Evolutionary conservation across 106 monocot genomes (phyloP), one percentile per base, ranked within the genome.

Genomic region (Ottelia alismoides): DNA sequence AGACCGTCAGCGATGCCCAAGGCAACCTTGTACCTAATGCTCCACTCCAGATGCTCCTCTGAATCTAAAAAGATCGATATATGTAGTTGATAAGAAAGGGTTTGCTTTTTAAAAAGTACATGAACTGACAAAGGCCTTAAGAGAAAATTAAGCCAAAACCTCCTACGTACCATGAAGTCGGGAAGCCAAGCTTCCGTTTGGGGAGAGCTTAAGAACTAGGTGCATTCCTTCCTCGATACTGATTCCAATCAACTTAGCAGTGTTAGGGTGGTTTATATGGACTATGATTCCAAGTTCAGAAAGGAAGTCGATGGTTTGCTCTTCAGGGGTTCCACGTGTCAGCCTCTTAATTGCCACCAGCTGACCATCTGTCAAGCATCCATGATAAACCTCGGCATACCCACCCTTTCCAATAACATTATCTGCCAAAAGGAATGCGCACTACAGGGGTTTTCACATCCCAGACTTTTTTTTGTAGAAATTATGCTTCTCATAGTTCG

Each of bases 381-480:
- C 94, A 45, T 59, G 71, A 52, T 77, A 96, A 18, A 96, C 88
- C 58, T 82, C 80, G 0, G 84, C 81, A 45, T 63, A 88, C 2
- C 94, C 94, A n/a, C 94, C 94, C 22, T 69, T 67, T 16, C 81
- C 88, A 18, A 96, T 76, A 31, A 84, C 53, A 63, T 84, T 88
- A 25, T 82, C 94, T 79, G 68, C n/a, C n/a, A n/a, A n/a, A n/a
- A n/a, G n/a, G n/a, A n/a, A n/a, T n/a, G n/a, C n/a, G n/a, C n/a
- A n/a, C n/a, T n/a, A n/a, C n/a, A n/a, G n/a, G n/a, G n/a, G n/a
- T n/a, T n/a, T n/a, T n/a, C n/a, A n/a, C n/a, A n/a, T n/a, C n/a
- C n/a, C n/a, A n/a, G n/a, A n/a, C n/a, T n/a, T n/a, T n/a, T n/a
- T n/a, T n/a, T n/a, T n/a, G n/a, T n/a, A n/a, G n/a, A n/a, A n/a